Evolutionary conservation across 306 rosid genomes (phyloP).

Genomic region (Casuarina equisetifolia): DNA sequence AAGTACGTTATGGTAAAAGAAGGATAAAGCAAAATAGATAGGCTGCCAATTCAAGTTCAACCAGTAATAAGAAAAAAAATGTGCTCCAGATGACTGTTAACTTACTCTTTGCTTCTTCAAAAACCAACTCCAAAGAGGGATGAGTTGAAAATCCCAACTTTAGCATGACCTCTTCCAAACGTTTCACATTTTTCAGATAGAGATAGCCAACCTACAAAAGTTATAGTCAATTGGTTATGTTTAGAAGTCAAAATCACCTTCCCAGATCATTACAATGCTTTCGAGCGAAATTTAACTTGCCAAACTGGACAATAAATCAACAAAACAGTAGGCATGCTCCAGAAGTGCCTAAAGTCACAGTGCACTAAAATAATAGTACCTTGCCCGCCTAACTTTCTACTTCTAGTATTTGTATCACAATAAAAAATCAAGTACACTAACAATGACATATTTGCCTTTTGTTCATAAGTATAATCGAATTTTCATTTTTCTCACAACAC

Average conservation of each 20-base stretch:
- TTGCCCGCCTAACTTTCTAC: neutral
- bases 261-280: neutral
- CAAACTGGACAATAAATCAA: conserved; percentile 4
- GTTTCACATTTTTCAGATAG: conserved; percentile 67
- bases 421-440: neutral
- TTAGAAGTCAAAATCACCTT: conserved; percentile 22
- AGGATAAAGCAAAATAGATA: neutral
- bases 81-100: conserved; percentile 12
- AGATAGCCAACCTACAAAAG: conserved; percentile 75
- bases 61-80: neutral
- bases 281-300: neutral
- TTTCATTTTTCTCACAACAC: neutral
- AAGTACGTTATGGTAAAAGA: neutral
- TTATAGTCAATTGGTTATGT: conserved; percentile 27
- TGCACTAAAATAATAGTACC: neutral
- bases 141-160: conserved; percentile 80
- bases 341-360: conserved; percentile 16
- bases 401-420: neutral
- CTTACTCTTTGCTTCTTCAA: conserved; percentile 58
- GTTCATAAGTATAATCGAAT: neutral
- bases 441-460: neutral
- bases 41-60: conserved; percentile 14
- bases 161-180: conserved; percentile 78
- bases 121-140: conserved; percentile 55
- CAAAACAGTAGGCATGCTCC: conserved; percentile 4